Evolutionary conservation across 2,329 filamentous ascomycete species (phyloP), one percentile per base, ranked within the genome.

Genomic region (Sporothrix mexicana): DNA sequence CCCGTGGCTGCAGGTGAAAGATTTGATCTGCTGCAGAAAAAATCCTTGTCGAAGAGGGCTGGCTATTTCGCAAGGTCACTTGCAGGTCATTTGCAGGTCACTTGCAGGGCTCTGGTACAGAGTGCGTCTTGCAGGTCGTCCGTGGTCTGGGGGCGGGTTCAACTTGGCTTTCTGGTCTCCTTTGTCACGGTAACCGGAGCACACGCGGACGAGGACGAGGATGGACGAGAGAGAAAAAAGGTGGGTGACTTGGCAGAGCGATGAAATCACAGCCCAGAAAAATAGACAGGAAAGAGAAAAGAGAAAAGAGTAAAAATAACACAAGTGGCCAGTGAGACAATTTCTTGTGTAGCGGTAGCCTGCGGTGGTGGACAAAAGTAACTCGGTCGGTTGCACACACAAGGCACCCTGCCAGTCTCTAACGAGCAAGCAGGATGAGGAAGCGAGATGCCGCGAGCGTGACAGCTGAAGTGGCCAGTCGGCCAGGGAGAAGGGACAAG

Each of bases 331-430:
- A 57, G 64, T 67, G 47, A 74, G 70, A 74, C 73, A 64, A 17
- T 3, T 41, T 30, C 30, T 71, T 36, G 73, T 74, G 73, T 73
- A 68, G 51, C 71, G 13, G 71, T 62, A 30, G 68, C 71, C 53
- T 61, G 70, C 49, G 73, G 67, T 49, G 73, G 55, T 66, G 49
- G 71, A 43, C 47, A 61, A 45, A 43, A 74, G 17, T 41, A n/a
- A 57, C 68, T 69, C 55, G 47, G 53, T 69, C 25, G 73, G 69
- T 72, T 10, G 69, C 45, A 75, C 74, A 73, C 69, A 73, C 73
- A 68, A 69, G 71, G 70, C 70, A 72, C 73, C 66, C 55, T 70
- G 68, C 61, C 62, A 66, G 61, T 71, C 30, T 64, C 69, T 61
- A 49, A 69, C 36, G 49, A 70, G 66, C 69, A 69, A 72, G 69